A percentile compares a stretch with the other conserved stretches of the same genome.
Evolutionary conservation across 768 basidiomycete species (phyloP).

Genomic region (Cystofilobasidium ferigula): DNA sequence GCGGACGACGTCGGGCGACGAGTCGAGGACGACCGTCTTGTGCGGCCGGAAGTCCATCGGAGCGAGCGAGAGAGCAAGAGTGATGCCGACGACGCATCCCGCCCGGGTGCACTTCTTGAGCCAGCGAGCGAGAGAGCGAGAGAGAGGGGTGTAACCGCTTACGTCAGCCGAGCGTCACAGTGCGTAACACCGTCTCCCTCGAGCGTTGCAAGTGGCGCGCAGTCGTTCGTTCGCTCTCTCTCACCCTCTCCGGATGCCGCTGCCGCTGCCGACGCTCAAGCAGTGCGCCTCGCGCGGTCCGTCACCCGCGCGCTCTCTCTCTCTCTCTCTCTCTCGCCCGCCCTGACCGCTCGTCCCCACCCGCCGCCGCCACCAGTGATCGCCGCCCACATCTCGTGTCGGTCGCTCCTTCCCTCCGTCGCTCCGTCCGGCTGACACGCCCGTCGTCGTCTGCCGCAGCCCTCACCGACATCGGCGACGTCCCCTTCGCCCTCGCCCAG

Average conservation of each 20-base stretch:
- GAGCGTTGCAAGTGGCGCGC: neutral
- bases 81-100: too few species aligned
- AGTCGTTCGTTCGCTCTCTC: neutral
- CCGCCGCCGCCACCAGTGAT: neutral
- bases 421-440: neutral
- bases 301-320: neutral
- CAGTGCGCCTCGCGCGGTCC: conserved; percentile 4
- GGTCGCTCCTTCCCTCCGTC: neutral
- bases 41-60: conserved; percentile 59
- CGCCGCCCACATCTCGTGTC: conserved; percentile 2
- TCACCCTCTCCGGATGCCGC: neutral
- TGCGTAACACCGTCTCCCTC: too few species aligned
- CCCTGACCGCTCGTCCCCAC: neutral
- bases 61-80: neutral
- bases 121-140: too few species aligned
- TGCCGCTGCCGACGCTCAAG: conserved; percentile 9
- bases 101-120: too few species aligned
- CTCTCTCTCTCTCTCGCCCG: neutral
- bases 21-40: conserved; percentile 69
- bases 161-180: too few species aligned
- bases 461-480: conserved; percentile 17
- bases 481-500: conserved; percentile 8
- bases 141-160: too few species aligned
- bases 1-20: conserved; percentile 55
- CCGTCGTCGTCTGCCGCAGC: too few species aligned